These are phyloP conservation scores for Hirschfeldia incana DNA, from an alignment of 345 rosid genomes.

Conservation along the genomic window DNA sequence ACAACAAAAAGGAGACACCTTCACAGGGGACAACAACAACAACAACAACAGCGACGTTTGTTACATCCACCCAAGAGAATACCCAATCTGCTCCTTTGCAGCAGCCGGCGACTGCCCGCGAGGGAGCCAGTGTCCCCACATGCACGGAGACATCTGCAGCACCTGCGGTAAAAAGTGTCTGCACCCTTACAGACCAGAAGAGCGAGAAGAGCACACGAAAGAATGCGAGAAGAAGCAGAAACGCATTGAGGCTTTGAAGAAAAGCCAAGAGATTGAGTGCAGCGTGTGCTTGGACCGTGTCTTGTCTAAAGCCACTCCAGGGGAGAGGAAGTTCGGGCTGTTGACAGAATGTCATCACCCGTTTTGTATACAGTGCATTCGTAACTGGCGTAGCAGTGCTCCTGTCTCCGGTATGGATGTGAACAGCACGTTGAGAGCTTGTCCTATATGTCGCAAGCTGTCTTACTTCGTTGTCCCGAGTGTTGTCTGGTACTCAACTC, in stretches of 20 bases:
- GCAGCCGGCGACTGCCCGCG: slow-evolving; percentile 83
- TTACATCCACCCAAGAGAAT: slow-evolving; percentile 52
- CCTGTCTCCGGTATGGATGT: slow-evolving; percentile 91
- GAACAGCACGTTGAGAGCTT: slow-evolving; percentile 75
- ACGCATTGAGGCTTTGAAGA: slow-evolving; percentile 68
- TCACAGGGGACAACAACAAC: slow-evolving; percentile 24
- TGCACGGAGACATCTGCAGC: slow-evolving; percentile 87
- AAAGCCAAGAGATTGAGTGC: slow-evolving; percentile 80
- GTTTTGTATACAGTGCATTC: slow-evolving; percentile 79
- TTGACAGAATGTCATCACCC: slow-evolving; percentile 90
- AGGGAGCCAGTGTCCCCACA: slow-evolving; percentile 76
- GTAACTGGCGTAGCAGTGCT: slow-evolving; percentile 86
- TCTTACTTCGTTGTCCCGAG: slow-evolving; percentile 97
- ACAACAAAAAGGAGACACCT: slow-evolving; percentile 36
- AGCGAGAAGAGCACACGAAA: slow-evolving; percentile 73
- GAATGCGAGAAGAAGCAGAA: slow-evolving; percentile 76
- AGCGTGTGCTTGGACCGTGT: slow-evolving; percentile 82
- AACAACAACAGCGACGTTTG: slow-evolving; percentile 35
- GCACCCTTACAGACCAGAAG: slow-evolving; percentile 83
- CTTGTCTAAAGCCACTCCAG: slow-evolving; percentile 66
- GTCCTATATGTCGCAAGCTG: slow-evolving; percentile 91
- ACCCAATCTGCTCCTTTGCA: slow-evolving; percentile 78
- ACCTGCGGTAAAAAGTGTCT: slow-evolving; percentile 83
- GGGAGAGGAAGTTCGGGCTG: slow-evolving; percentile 82
- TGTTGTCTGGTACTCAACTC: slow-evolving; percentile 82